phyloP scores from a whole-genome alignment of 176 grass and related monocot species.

The Microstegium vimineum region DNA sequence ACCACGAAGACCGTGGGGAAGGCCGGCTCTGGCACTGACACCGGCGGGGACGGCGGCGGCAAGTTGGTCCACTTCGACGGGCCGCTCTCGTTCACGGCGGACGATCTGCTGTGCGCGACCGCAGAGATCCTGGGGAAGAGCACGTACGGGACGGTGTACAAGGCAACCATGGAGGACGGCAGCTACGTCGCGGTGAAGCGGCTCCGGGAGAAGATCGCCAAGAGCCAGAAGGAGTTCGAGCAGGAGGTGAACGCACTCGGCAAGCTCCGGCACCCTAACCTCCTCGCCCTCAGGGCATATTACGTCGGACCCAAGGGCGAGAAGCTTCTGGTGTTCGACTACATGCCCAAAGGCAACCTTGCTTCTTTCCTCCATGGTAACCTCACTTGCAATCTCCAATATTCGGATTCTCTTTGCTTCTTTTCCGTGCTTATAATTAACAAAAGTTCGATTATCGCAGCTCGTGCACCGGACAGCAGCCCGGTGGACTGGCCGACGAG shows the following conservation, averaged over 20 bases:
- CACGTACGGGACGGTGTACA: conserved; percentile 95
- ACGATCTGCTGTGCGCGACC: conserved; percentile 89
- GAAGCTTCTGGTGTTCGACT: conserved; percentile 98
- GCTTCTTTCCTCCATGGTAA: conserved; percentile 86
- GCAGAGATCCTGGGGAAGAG: conserved; percentile 99
- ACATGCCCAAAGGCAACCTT: conserved; percentile 89
- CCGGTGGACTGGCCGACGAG: conserved; percentile 68
- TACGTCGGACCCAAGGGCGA: conserved; percentile 93
- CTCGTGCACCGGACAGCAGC: conserved; percentile 56
- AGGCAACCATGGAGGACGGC: conserved; percentile 84
- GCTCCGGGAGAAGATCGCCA: conserved; percentile 84
- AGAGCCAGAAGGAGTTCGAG: conserved; percentile 93
- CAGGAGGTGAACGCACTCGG: conserved; percentile 65
- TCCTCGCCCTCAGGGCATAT: conserved; percentile 71
- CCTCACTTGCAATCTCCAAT: too few species aligned
- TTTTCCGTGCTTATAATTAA: not conserved
- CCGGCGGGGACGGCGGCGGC: conserved; percentile 56
- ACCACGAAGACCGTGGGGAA: conserved; percentile 40
- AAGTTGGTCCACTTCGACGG: conserved; percentile 90
- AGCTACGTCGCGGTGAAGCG: conserved; percentile 89
- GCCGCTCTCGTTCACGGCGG: conserved; percentile 65
- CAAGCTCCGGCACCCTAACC: conserved; percentile 77
- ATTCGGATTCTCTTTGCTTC: not conserved
- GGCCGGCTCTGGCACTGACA: conserved; percentile 22
- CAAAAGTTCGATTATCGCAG: conserved; percentile 7